phyloP scores from a whole-genome alignment of 768 basidiomycete genomes.

The Coprinopsis sp. region DNA sequence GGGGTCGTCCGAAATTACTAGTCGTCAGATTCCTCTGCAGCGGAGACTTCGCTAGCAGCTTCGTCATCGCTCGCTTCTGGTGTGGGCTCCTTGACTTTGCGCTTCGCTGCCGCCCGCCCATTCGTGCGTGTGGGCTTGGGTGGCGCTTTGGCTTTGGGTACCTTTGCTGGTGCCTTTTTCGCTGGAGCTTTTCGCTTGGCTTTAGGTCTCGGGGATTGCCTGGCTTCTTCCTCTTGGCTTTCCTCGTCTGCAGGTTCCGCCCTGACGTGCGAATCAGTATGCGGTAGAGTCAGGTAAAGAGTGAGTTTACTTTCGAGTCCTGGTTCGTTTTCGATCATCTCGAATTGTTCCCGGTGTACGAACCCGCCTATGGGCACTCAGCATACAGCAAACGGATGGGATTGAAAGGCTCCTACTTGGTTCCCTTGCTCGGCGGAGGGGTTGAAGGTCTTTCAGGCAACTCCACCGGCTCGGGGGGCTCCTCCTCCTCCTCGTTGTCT shows the following conservation, averaged over 20 bases:
- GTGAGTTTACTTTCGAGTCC: not conserved
- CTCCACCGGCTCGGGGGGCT: not conserved
- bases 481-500: not conserved
- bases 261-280: no score
- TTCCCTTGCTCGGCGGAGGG: slow-evolving; percentile 6
- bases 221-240: not conserved
- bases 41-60: not conserved
- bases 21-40: no score
- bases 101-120: not conserved
- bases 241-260: not conserved
- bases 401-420: not conserved
- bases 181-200: not conserved
- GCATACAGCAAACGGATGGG: not conserved
- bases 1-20: no score
- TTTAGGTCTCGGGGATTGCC: not conserved
- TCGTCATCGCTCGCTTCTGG: not conserved
- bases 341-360: slow-evolving; percentile 6
- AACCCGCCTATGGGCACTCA: not conserved
- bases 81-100: not conserved
- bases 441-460: slow-evolving; percentile 5
- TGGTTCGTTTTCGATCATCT: slow-evolving; percentile 10
- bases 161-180: not conserved
- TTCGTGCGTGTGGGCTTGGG: not conserved
- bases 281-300: not conserved
- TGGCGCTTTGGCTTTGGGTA: not conserved